Percentiles rank a stretch among this genome's conserved stretches.
Evolutionary conservation across 441 rosid genomes (phyloP).

Genomic region (Lepidium campestre): DNA sequence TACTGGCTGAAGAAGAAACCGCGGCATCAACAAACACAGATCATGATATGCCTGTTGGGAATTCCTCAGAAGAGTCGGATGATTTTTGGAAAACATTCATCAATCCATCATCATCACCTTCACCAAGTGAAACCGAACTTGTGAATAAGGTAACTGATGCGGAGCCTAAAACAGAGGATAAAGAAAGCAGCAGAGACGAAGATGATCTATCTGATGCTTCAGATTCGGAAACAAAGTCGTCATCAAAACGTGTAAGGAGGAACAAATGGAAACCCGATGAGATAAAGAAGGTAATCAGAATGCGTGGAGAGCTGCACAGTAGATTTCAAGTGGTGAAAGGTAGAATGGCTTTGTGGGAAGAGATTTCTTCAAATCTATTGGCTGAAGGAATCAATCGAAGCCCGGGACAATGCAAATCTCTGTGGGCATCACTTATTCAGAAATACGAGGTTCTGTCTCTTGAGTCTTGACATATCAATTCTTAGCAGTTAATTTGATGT

Average conservation of each 20-base stretch:
- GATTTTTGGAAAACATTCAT: conserved; percentile 61
- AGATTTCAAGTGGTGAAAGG: conserved; percentile 76
- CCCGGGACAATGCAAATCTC: conserved; percentile 83
- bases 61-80: conserved; percentile 36
- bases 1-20: conserved; percentile 41
- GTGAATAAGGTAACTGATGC: conserved; percentile 19
- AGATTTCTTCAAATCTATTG: conserved; percentile 57
- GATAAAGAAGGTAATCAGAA: conserved; percentile 61
- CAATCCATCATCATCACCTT: conserved; percentile 33
- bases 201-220: conserved; percentile 35
- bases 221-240: conserved; percentile 40
- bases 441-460: conserved; percentile 62
- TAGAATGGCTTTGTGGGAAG: conserved; percentile 96
- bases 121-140: conserved; percentile 28
- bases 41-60: conserved; percentile 4
- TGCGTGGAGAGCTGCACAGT: conserved; percentile 60
- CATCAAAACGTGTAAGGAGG: conserved; percentile 38
- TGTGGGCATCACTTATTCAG: conserved; percentile 81
- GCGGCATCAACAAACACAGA: conserved; percentile 32
- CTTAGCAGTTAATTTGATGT: neutral
- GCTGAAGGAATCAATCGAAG: conserved; percentile 60
- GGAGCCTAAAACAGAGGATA: conserved; percentile 29
- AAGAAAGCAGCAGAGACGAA: conserved; percentile 30
- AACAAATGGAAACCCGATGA: conserved; percentile 93
- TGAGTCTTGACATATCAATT: neutral